Evolutionary conservation across 2,329 filamentous ascomycete genomes (phyloP), one percentile per base, ranked within the genome.

Genomic region (Monosporascus sp.): DNA sequence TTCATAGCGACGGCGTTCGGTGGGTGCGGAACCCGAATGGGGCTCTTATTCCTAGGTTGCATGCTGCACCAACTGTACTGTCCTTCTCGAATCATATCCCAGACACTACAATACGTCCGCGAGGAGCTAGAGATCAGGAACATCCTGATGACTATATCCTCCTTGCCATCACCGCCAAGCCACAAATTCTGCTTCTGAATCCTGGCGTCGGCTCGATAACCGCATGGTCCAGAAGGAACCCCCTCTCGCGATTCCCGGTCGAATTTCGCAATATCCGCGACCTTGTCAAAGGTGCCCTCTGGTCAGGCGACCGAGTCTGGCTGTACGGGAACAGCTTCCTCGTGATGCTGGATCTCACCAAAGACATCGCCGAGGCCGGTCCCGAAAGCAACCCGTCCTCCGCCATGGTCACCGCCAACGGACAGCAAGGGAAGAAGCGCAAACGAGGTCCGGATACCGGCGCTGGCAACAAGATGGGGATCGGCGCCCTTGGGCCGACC

Each of bases 321-420:
- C 73, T 97, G 20, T 97, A 96, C 64, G 92, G 93, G 6, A 82
- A 84, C 41, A 85, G 82, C 1, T 97, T 91, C 80, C 71, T 99
- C 24, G 91, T 89, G 73, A 97, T 97, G 92, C 83, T 99, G 55
- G 91, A 97, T 68, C 74, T 96, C 31, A 81, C 82, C 20, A 80
- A 81, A 62, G 87, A 96, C 67, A 79, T 94, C 48, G 67, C 72
- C 1, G 66, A 70, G 9, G 62, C 53, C 24, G n/a, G 37, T 6
- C 46, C 69, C 3, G 70, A 68, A 24, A 15, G 20, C 41, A 18
- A 17, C 7, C 65, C 62, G 25, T 65, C 65, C n/a, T 62, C 65
- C 38, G 57, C 64, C 1, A 53, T 58, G 1, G 50, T 59, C 1
- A 59, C 57, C 1, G 58, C 65, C n/a, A 67, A 70, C 36, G 65